Percentiles rank a stretch among this genome's conserved stretches.
Conservation (phyloP, 441 rosid genomes). For the Arabidopsis lyrata region DNA sequence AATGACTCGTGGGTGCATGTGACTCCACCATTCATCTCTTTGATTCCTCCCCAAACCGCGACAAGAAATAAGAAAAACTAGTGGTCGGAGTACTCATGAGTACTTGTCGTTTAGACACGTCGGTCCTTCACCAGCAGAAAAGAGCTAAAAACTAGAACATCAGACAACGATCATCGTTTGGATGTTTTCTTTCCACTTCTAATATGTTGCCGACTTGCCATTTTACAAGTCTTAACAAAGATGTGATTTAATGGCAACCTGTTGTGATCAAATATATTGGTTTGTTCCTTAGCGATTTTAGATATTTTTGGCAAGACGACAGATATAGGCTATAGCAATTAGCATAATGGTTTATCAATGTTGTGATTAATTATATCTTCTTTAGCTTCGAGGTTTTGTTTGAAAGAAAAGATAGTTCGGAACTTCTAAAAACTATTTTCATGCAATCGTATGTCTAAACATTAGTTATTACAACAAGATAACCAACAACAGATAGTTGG, state of each 20-base stretch:
- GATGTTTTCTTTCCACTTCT: slow-evolving; percentile 17
- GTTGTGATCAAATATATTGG: neutral
- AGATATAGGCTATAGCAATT: neutral
- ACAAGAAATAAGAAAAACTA: slow-evolving; percentile 3
- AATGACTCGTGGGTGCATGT: slow-evolving; percentile 22
- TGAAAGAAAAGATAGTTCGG: neutral
- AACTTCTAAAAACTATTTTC: neutral
- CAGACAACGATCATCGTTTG: slow-evolving; percentile 12
- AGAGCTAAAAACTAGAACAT: slow-evolving; percentile 16
- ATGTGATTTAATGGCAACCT: neutral
- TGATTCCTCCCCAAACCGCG: slow-evolving; percentile 11
- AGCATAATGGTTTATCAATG: neutral
- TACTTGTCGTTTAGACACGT: slow-evolving; percentile 8
- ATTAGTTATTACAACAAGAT: no score
- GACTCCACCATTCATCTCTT: slow-evolving; percentile 24
- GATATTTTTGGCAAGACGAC: neutral
- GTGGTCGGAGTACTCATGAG: slow-evolving; percentile 28
- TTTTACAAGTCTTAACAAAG: neutral
- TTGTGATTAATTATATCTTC: neutral
- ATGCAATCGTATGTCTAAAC: neutral
- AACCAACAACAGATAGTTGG: neutral
- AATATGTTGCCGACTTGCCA: slow-evolving; percentile 13
- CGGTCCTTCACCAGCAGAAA: slow-evolving; percentile 18
- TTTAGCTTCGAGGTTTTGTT: neutral
- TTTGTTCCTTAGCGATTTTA: neutral